Evolutionary conservation across 768 basidiomycete genomes (phyloP), one percentile per base, ranked within the genome.

Genomic region (Boletus rex-veris): DNA sequence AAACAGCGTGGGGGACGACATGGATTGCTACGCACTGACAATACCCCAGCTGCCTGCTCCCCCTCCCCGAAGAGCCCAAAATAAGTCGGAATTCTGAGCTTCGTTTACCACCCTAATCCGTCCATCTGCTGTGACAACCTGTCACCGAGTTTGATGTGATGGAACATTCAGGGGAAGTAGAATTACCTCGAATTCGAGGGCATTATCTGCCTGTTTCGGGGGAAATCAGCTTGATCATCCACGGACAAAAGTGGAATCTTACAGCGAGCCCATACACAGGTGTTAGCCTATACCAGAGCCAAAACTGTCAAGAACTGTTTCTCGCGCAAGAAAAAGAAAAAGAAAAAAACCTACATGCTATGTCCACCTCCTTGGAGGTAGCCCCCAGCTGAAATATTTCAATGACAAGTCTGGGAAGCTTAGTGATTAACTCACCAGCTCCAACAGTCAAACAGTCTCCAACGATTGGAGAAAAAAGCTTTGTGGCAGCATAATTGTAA

Each of bases 281-380:
- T 4, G 77, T 64, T 5, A 80, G 38, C 16, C 64, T 65, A 10
- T 15, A 38, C 1, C 12, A 9, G 8, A n/a, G 5, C 15, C 14
- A 26, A 19, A n/a, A 33, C 5, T 21, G 9, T 61, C 36, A 41
- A 26, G 10, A 31, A 4, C 18, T 5, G 16, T 6, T 15, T 48
- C 15, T 9, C 21, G 10, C 8, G 16, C 38, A 8, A 28, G 28
- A 26, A 26, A 28, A 28, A 26, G 24, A n/a, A 30, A 7, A 18
- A 15, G 36, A 16, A 18, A 3, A 18, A 7, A 16, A 21, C 52
- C 54, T 42, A 65, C 42, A 68, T 58, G 43, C 76, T 71, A 49
- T 80, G 76, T 5, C 81, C 80, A 6, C 77, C 80, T 28, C 81
- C 81, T 50, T 73, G 71, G 3, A 78, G 47, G 71, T 73, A 83